A percentile compares a stretch with the other conserved stretches of the same genome.
These are phyloP conservation scores for Apiotrichum porosum DNA, from an alignment of 1,284 basidiomycete genomes.

Conservation along the genomic window DNA sequence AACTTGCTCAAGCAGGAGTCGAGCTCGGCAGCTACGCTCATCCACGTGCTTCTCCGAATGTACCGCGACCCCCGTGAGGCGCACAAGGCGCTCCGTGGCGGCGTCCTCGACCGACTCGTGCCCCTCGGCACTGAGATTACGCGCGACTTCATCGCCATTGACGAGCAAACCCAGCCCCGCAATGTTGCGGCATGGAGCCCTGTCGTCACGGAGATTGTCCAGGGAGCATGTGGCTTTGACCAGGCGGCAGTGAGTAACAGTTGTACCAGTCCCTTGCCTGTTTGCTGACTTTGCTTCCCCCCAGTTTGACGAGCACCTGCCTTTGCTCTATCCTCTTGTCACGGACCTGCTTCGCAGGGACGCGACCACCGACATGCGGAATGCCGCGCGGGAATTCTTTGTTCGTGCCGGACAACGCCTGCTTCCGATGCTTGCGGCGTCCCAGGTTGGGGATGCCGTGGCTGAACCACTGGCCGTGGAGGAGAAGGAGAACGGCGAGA, in stretches of 20 bases:
- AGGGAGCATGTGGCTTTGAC: slow-evolving; percentile 84
- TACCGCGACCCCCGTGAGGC: slow-evolving; percentile 85
- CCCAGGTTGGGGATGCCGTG: neutral
- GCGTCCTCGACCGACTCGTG: slow-evolving; percentile 81
- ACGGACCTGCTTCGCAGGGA: slow-evolving; percentile 77
- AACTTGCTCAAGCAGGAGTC: slow-evolving; percentile 99
- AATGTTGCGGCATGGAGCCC: slow-evolving; percentile 98
- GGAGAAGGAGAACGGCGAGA: neutral
- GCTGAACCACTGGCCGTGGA: neutral
- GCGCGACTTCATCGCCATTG: slow-evolving; percentile 84
- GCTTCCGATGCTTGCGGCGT: neutral
- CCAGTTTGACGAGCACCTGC: slow-evolving; percentile 79
- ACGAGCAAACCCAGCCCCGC: slow-evolving; percentile 85
- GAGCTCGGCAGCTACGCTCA: slow-evolving; percentile 88
- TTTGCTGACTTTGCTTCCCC: too few relatives aligned
- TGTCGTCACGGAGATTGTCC: slow-evolving; percentile 87
- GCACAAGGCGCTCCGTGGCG: slow-evolving; percentile 71
- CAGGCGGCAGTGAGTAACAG: slow-evolving; percentile 68
- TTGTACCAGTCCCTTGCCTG: too few relatives aligned
- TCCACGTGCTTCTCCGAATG: slow-evolving; percentile 88
- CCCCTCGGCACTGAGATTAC: slow-evolving; percentile 92
- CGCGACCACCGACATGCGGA: slow-evolving; percentile 70
- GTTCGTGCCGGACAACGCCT: slow-evolving; percentile 44
- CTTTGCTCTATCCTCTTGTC: slow-evolving; percentile 78
- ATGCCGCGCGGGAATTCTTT: slow-evolving; percentile 70